Evolutionary conservation across 192 early-diverging fungal species (phyloP).

Genomic region (Funneliformis mosseae): DNA sequence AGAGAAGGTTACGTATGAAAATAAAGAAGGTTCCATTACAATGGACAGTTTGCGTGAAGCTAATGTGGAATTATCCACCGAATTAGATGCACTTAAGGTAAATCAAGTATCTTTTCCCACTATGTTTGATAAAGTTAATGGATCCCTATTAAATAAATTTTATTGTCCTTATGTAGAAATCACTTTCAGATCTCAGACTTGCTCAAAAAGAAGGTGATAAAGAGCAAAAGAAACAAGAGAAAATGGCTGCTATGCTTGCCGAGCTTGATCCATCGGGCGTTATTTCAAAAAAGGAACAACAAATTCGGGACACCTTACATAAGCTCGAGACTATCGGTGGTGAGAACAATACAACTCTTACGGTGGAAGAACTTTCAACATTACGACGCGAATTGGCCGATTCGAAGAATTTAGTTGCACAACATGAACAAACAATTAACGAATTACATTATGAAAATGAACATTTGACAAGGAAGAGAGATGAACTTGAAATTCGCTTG

Average conservation of each 20-base stretch:
- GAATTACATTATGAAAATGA: constrained; percentile 63
- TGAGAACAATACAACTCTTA: constrained; percentile 43
- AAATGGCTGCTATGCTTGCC: constrained; percentile 84
- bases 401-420: constrained; percentile 60
- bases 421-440: constrained; percentile 66
- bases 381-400: constrained; percentile 75
- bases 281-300: constrained; percentile 75
- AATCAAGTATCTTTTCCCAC: background rate
- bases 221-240: constrained; percentile 78
- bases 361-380: constrained; percentile 63
- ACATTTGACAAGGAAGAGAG: constrained; percentile 56
- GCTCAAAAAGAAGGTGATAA: constrained; percentile 65
- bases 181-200: constrained; percentile 1
- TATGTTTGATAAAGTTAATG: background rate
- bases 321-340: constrained; percentile 68
- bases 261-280: constrained; percentile 77
- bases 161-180: background rate
- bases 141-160: background rate
- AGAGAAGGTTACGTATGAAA: constrained; percentile 86
- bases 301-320: constrained; percentile 68
- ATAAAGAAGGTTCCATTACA: constrained; percentile 87
- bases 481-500: constrained; percentile 71
- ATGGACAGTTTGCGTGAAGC: constrained; percentile 87
- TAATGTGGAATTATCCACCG: constrained; percentile 73
- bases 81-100: constrained; percentile 66